Conservation (phyloP, 176 grass and related monocot species). For the Rhipidocladum racemiflorum region DNA sequence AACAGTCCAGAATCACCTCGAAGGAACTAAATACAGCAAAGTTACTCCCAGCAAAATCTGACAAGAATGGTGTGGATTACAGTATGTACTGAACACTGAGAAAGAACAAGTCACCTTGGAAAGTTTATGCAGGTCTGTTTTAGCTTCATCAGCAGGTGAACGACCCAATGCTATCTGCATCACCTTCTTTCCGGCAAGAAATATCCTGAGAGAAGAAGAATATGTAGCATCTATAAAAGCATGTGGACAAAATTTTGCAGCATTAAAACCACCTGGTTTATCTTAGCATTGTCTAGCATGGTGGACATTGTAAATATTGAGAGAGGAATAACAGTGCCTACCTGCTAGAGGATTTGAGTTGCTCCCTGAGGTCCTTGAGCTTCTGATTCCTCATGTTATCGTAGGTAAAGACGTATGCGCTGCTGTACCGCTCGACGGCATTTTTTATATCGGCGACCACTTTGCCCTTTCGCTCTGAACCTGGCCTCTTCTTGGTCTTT, state of each 20-base stretch:
- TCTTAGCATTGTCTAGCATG: neutral
- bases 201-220: constrained; percentile 54
- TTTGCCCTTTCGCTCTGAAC: constrained; percentile 63
- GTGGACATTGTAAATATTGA: neutral
- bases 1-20: constrained; percentile 70
- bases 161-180: constrained; percentile 87
- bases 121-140: constrained; percentile 67
- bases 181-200: constrained; percentile 94
- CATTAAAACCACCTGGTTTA: neutral
- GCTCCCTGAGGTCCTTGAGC: constrained; percentile 81
- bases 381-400: constrained; percentile 95
- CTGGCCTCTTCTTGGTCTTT: constrained; percentile 73
- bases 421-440: constrained; percentile 41
- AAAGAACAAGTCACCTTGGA: constrained; percentile 53
- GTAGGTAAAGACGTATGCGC: constrained; percentile 78
- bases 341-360: constrained; percentile 73
- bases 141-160: constrained; percentile 73
- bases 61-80: neutral
- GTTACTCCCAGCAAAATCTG: constrained; percentile 17
- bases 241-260: neutral
- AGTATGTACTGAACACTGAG: neutral
- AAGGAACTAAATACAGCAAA: constrained; percentile 50
- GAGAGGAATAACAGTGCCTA: neutral
- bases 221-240: neutral
- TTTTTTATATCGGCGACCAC: constrained; percentile 73